Percentiles rank a stretch among this genome's conserved stretches.
Conservation (phyloP, 2,329 filamentous ascomycete species). For the Fusarium praegraminearum region DNA sequence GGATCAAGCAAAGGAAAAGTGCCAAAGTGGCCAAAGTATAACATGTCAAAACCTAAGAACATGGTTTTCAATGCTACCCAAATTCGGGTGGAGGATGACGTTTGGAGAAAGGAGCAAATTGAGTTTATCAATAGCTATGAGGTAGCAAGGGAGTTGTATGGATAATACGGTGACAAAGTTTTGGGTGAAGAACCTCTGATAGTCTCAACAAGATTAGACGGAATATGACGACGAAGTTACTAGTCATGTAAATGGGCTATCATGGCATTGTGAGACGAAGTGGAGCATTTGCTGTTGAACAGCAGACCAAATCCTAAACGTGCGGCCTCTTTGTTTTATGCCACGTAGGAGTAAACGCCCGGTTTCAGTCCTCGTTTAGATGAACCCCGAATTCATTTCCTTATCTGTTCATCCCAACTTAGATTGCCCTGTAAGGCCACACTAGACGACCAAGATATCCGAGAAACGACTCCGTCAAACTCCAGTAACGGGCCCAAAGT, state of each 20-base stretch:
- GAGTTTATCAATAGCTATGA: slow-evolving; percentile 43
- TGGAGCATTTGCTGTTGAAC: neutral
- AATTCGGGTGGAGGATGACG: slow-evolving; percentile 60
- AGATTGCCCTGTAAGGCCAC: slow-evolving; percentile 1
- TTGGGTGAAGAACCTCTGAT: neutral
- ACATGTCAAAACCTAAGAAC: slow-evolving; percentile 55
- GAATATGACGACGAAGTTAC: neutral
- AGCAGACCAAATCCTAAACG: neutral
- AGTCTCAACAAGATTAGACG: too few species aligned
- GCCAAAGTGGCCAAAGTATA: slow-evolving; percentile 58
- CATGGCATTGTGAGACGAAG: neutral
- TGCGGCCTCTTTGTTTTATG: neutral
- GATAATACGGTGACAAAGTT: neutral
- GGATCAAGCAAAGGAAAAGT: slow-evolving; percentile 41
- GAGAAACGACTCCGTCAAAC: neutral
- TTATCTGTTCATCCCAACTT: neutral
- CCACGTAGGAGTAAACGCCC: neutral
- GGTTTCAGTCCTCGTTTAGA: neutral
- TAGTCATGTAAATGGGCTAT: neutral
- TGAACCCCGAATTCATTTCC: neutral
- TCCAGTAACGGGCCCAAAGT: neutral
- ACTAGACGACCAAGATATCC: neutral
- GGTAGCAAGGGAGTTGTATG: slow-evolving; percentile 44
- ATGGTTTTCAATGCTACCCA: slow-evolving; percentile 60
- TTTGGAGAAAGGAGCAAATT: slow-evolving; percentile 61